A percentile compares a stretch with the other conserved stretches of the same genome.
Evolutionary conservation across 2,329 filamentous ascomycete genomes (phyloP).

Genomic region (Mollisia scopiformis): DNA sequence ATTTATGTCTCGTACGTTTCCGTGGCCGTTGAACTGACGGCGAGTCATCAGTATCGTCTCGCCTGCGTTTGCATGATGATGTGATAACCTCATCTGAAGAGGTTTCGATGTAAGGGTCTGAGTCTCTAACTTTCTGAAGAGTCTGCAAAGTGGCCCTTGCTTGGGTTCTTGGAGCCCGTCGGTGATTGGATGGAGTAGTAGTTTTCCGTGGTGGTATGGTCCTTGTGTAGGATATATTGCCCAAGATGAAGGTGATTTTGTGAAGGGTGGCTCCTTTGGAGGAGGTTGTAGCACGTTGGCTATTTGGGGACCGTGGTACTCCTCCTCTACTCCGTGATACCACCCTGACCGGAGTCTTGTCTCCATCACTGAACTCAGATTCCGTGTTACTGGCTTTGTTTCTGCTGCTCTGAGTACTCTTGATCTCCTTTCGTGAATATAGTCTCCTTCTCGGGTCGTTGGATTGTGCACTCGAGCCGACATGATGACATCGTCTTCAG

Average conservation of each 20-base stretch:
- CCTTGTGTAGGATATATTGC: too few relatives aligned
- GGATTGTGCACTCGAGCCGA: not conserved
- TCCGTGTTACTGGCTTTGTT: not conserved
- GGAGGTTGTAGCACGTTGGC: too few relatives aligned
- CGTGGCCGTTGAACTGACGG: not conserved
- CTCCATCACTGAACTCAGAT: not conserved
- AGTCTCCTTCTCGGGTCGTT: not conserved
- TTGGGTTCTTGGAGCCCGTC: too few relatives aligned
- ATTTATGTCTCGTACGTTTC: not conserved
- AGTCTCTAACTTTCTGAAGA: not conserved
- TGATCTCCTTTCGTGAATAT: not conserved
- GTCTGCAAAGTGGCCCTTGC: not conserved
- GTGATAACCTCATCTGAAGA: not conserved
- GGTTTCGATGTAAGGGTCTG: not conserved
- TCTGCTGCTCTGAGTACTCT: not conserved
- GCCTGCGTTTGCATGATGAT: not conserved
- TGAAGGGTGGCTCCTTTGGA: too few relatives aligned
- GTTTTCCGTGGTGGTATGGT: too few relatives aligned
- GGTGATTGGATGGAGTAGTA: too few relatives aligned
- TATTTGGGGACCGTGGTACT: too few relatives aligned
- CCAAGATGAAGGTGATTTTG: too few relatives aligned
- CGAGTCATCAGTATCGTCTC: not conserved
- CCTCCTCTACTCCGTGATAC: not conserved
- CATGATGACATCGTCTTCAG: not conserved
- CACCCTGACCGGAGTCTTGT: not conserved